Evolutionary conservation across 2,329 filamentous ascomycete species (phyloP).

Genomic region (Dactylella cylindrospora): DNA sequence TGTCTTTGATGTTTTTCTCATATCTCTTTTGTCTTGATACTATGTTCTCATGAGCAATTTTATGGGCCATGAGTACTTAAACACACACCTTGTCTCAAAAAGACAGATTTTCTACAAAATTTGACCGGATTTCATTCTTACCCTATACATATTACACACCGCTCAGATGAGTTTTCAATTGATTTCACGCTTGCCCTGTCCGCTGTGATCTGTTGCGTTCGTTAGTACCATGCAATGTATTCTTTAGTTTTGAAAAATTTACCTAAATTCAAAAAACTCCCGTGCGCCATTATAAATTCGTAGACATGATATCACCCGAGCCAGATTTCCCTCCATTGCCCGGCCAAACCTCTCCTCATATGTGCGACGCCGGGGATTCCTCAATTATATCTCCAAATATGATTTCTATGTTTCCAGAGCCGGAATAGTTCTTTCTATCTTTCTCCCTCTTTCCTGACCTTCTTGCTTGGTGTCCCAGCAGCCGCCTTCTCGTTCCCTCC

Average conservation of each 20-base stretch:
- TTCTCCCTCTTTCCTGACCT: slow-evolving; percentile 7
- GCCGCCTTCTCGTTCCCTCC: not conserved
- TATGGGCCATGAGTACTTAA: slow-evolving; percentile 22
- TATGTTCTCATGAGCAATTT: slow-evolving; percentile 33
- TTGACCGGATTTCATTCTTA: not conserved
- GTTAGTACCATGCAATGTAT: too few species aligned
- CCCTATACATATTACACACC: not conserved
- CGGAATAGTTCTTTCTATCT: not conserved
- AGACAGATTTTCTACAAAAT: slow-evolving; percentile 21
- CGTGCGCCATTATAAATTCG: too few species aligned
- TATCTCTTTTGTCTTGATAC: slow-evolving; percentile 2
- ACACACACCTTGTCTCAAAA: slow-evolving; percentile 20
- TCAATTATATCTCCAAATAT: not conserved
- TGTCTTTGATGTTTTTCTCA: not conserved
- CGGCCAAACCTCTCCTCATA: too few species aligned
- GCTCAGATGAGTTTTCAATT: not conserved
- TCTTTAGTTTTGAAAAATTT: slow-evolving; percentile 9
- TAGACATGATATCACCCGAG: too few species aligned
- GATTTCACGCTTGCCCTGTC: too few species aligned
- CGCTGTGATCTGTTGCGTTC: slow-evolving; percentile 26
- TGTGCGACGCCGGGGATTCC: too few species aligned
- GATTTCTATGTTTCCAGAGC: too few species aligned
- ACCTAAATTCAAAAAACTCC: too few species aligned
- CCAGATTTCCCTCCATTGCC: too few species aligned
- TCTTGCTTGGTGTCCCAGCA: not conserved